These are phyloP conservation scores for Beauveria asiatica DNA, from an alignment of 2,329 filamentous ascomycete species.

Conservation along the genomic window DNA sequence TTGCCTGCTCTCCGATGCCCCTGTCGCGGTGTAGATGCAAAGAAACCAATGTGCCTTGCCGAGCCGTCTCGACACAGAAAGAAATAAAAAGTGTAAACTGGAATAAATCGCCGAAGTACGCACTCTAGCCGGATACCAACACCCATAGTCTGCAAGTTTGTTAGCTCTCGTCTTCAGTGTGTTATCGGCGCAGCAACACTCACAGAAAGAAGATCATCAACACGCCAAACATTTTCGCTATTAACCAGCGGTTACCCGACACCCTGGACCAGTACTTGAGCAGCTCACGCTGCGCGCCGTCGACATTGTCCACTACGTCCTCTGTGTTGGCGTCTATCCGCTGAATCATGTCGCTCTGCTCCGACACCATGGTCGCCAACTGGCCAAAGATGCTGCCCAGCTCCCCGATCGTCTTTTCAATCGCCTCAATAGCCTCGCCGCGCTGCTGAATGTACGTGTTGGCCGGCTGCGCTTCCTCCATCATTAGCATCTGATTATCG, in stretches of 20 bases:
- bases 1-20: not conserved
- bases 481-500: conserved; percentile 77
- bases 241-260: conserved; percentile 89
- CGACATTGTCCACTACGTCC: conserved; percentile 96
- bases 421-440: conserved; percentile 92
- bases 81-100: not conserved
- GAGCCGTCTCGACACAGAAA: not conserved
- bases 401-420: conserved; percentile 90
- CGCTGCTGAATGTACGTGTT: conserved; percentile 90
- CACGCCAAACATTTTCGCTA: conserved; percentile 72
- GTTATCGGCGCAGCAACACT: conserved; percentile 19
- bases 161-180: conserved; percentile 10
- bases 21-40: conserved; percentile 2
- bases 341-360: conserved; percentile 97
- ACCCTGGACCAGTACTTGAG: conserved; percentile 96
- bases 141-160: conserved; percentile 28
- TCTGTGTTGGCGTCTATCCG: conserved; percentile 96
- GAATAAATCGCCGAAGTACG: not conserved
- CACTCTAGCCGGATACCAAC: conserved; percentile 27
- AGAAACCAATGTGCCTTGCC: not conserved
- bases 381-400: conserved; percentile 88
- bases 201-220: conserved; percentile 86
- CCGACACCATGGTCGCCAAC: conserved; percentile 90
- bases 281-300: conserved; percentile 87
- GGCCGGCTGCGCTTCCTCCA: conserved; percentile 82